phyloP scores from a whole-genome alignment of 208 protist genomes.

The Acanthamoeba triangularis region DNA sequence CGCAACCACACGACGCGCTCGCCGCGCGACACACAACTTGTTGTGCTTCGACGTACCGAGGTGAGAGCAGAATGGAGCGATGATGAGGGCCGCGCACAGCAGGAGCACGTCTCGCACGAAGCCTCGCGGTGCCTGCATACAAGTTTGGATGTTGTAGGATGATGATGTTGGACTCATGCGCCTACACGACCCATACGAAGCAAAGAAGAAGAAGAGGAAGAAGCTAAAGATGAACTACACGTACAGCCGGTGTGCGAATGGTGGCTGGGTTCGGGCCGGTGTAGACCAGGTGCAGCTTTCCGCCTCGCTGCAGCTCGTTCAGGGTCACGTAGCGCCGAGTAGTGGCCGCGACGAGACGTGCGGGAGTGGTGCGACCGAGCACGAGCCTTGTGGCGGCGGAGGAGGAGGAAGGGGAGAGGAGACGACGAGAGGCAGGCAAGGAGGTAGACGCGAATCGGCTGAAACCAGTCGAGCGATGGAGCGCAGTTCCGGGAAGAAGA shows the following conservation, averaged over 20 bases:
- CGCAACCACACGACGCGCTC: neutral
- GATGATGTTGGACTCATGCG: no score
- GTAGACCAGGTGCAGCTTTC: constrained; percentile 27
- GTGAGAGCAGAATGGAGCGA: neutral
- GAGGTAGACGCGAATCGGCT: no score
- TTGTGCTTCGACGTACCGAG: neutral
- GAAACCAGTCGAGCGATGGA: no score
- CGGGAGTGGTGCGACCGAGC: neutral
- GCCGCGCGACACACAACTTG: neutral
- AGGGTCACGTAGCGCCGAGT: constrained; percentile 24
- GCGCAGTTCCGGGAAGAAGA: no score
- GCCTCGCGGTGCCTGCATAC: neutral
- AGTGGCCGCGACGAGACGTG: neutral
- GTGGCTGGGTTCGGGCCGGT: neutral
- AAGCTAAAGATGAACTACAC: neutral
- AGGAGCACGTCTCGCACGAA: neutral
- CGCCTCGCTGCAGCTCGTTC: constrained; percentile 30
- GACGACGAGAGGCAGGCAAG: no score
- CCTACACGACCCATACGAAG: no score
- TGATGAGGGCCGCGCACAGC: neutral
- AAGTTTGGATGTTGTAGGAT: no score
- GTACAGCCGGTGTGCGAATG: neutral
- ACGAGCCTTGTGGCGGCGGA: neutral
- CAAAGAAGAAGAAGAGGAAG: no score
- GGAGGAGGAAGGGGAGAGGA: neutral